Evolutionary conservation across 1,139 yeast species (phyloP).

Genomic region (Meyerozyma athensensis): DNA sequence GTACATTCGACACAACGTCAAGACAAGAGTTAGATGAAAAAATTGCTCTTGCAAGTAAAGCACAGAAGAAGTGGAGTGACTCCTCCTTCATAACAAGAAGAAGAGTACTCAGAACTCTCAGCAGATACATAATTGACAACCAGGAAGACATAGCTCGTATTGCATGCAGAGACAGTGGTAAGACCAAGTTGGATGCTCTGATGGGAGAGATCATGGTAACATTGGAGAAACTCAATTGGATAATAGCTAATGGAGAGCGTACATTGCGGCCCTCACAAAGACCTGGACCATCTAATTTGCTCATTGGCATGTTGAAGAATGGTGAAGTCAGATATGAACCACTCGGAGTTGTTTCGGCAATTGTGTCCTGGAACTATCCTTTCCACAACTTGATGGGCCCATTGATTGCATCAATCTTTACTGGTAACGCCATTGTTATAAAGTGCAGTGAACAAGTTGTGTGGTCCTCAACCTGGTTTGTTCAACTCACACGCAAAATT

Average conservation of each 20-base stretch:
- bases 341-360: conserved; percentile 80
- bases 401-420: conserved; percentile 75
- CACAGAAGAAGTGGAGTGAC: conserved; percentile 57
- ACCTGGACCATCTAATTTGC: conserved; percentile 80
- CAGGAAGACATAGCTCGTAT: conserved; percentile 86
- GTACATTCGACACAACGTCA: conserved; percentile 60
- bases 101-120: conserved; percentile 64
- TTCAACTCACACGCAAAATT: conserved; percentile 64
- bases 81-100: conserved; percentile 61
- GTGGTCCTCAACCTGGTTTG: conserved; percentile 86
- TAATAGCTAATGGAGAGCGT: conserved; percentile 72
- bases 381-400: conserved; percentile 93
- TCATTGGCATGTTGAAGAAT: conserved; percentile 68
- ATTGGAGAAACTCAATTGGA: conserved; percentile 88
- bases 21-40: conserved; percentile 65
- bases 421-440: conserved; percentile 87
- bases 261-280: conserved; percentile 68
- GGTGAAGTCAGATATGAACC: conserved; percentile 96
- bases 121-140: conserved; percentile 67
- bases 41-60: conserved; percentile 51
- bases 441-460: conserved; percentile 95
- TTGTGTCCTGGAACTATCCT: conserved; percentile 96
- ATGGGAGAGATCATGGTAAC: conserved; percentile 96
- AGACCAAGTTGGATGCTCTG: conserved; percentile 91
- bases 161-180: conserved; percentile 95